Base-by-base conservation (phyloP, 1,284 basidiomycete species). In the Ceratobasidium theobromae region DNA sequence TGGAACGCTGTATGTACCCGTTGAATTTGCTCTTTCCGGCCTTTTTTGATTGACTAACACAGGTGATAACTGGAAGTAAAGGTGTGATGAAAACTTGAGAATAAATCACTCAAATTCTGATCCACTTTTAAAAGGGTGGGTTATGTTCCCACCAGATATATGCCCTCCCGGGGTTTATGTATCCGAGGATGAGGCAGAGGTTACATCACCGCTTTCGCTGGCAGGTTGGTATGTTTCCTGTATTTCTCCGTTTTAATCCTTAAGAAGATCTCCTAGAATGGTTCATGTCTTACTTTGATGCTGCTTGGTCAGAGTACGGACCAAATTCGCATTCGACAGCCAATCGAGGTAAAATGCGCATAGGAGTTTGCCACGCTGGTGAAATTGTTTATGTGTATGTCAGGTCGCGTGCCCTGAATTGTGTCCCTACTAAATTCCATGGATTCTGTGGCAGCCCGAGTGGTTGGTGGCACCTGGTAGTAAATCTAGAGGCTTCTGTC, bases 161-260 rank as follows among this genome's bases (percentile, higher is more conserved):
- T 71, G 72, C 8, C 78, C 78, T 1, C 78, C 78, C 0, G 78
- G 78, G 3, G 76, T 80, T 2, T 76, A 74, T 49, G 76, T 79
- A 1, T 73, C 72, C 46, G 72, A 73, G 23, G 68, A 71, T 55
- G 69, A 72, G 43, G 62, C 68, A 0, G 69, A 72, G 62, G 68
- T 72, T 16, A 70, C 68, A n/a, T 66, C 67, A 11, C 69, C 68
- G 30, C 40, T 71, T 23, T 66, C 69, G 9, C 45, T 72, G 4
- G 53, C 66, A 41, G 69, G 69, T 69, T 23, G 27, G 64, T 38
- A 5, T 27, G 16, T n/a, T 23, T 25, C 38, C 33, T 33, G 28
- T 35, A 18, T 51, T 28, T 23, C 45, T 25, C 16, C 12, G 5
- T 21, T 14, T 23, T 12, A 32, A n/a, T 41, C 41, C 6, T 12